Percentiles rank a stretch among this genome's conserved stretches.
Conservation (phyloP, 2,329 filamentous ascomycete genomes). For the Trichothecium sympodiale region DNA sequence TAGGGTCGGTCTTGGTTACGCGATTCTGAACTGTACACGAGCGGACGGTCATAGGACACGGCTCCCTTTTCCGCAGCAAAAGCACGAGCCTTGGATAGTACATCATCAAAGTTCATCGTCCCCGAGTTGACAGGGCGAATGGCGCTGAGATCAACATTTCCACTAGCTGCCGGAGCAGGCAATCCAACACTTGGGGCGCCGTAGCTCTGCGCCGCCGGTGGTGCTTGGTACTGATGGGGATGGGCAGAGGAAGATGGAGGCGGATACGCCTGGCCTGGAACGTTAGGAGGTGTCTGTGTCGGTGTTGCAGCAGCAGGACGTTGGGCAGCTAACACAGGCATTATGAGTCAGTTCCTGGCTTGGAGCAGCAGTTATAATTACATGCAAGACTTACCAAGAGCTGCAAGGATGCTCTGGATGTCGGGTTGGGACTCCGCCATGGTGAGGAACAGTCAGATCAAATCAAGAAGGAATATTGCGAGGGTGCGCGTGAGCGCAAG, state of each 20-base stretch:
- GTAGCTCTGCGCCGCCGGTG: slow-evolving; percentile 19
- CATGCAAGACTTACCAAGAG: slow-evolving; percentile 28
- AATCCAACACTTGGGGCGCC: slow-evolving; percentile 29
- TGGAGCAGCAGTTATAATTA: slow-evolving; percentile 3
- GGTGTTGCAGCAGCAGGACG: slow-evolving; percentile 29
- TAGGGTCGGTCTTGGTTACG: slow-evolving; percentile 38
- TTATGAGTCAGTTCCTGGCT: slow-evolving; percentile 10
- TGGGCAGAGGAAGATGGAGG: slow-evolving; percentile 23
- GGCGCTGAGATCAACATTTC: slow-evolving; percentile 67
- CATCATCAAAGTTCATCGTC: slow-evolving; percentile 73
- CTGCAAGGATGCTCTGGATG: slow-evolving; percentile 36
- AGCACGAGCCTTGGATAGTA: slow-evolving; percentile 73
- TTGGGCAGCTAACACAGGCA: slow-evolving; percentile 27
- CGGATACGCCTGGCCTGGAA: slow-evolving; percentile 25
- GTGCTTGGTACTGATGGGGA: slow-evolving; percentile 19
- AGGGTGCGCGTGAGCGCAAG: background rate
- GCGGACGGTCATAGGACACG: slow-evolving; percentile 47
- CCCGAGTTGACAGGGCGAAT: slow-evolving; percentile 73
- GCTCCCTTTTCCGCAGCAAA: slow-evolving; percentile 73
- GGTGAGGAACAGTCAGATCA: background rate
- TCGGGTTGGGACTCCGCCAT: slow-evolving; percentile 29
- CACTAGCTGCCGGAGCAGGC: slow-evolving; percentile 60
- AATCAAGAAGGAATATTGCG: background rate
- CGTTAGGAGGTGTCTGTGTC: slow-evolving; percentile 28
- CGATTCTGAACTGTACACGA: slow-evolving; percentile 28